Conservation (phyloP, 2,329 filamentous ascomycete species). For the Cercospora nicotianae region DNA sequence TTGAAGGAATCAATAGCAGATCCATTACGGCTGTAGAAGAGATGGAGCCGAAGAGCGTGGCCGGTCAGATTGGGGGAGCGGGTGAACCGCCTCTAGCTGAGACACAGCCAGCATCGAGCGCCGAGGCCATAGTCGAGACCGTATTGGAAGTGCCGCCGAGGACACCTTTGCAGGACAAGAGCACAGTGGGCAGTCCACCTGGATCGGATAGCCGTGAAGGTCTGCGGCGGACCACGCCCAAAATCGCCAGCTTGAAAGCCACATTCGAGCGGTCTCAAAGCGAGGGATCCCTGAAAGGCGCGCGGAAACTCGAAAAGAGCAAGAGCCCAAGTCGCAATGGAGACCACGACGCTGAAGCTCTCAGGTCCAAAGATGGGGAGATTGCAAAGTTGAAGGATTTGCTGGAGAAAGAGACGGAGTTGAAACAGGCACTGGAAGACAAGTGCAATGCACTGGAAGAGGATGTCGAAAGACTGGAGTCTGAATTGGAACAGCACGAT, state of each 20-base stretch:
- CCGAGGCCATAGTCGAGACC: background rate
- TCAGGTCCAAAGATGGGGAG: conserved; percentile 24
- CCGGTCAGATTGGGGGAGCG: background rate
- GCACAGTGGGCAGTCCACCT: conserved; percentile 13
- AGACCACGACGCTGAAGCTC: conserved; percentile 18
- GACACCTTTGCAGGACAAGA: conserved; percentile 5
- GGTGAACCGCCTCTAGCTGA: background rate
- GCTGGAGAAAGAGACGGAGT: conserved; percentile 29
- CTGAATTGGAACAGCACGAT: conserved; percentile 20
- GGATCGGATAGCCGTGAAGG: conserved; percentile 14
- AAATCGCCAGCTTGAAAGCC: conserved; percentile 35
- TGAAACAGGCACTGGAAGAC: conserved; percentile 28
- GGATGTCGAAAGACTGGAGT: conserved; percentile 21
- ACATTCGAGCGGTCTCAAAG: conserved; percentile 32
- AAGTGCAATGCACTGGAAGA: conserved; percentile 24
- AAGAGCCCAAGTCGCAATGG: conserved; percentile 18
- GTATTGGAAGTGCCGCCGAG: conserved; percentile 1
- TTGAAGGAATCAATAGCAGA: background rate
- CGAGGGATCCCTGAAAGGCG: conserved; percentile 4
- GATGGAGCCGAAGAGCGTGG: conserved; percentile 7
- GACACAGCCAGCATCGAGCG: background rate
- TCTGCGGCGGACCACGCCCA: conserved; percentile 29
- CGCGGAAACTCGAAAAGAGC: conserved; percentile 21
- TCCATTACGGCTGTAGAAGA: background rate
- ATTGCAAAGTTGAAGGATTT: conserved; percentile 25